phyloP scores from a whole-genome alignment of 331 rosid species.

The Ulmus americana region DNA sequence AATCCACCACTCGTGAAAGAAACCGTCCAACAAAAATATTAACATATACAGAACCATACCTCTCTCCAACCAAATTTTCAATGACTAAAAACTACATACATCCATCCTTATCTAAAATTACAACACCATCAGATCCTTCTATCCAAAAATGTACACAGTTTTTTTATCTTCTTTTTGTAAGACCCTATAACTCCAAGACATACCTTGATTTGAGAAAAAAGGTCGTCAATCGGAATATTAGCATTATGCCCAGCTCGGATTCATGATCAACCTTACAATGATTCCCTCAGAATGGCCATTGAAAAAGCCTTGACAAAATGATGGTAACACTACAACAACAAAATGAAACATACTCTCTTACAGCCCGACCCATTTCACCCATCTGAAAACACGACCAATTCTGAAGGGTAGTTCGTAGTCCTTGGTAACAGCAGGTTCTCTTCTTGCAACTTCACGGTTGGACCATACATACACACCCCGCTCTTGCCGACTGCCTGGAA shows the following conservation, averaged over 20 bases:
- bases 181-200: conserved; percentile 30
- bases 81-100: conserved; percentile 54
- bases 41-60: conserved; percentile 44
- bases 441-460: conserved; percentile 65
- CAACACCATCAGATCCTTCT: conserved; percentile 49
- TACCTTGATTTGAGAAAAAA: conserved; percentile 16
- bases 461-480: conserved; percentile 97
- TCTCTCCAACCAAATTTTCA: conserved; percentile 32
- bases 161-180: conserved; percentile 36
- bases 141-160: conserved; percentile 44
- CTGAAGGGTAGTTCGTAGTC: conserved; percentile 79
- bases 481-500: conserved; percentile 87
- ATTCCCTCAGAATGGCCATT: conserved; percentile 1
- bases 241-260: conserved; percentile 16
- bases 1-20: conserved; percentile 12
- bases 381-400: conserved; percentile 72
- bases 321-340: conserved; percentile 4
- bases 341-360: conserved; percentile 12
- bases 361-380: conserved; percentile 93
- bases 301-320: conserved; percentile 11
- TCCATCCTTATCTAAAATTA: conserved; percentile 46
- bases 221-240: conserved; percentile 15
- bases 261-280: conserved; percentile 10
- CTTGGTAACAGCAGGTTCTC: conserved; percentile 70
- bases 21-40: conserved; percentile 1